These are phyloP conservation scores for Skeletonema tropicum DNA, from an alignment of 108 stramenopile species.

Conservation along the genomic window DNA sequence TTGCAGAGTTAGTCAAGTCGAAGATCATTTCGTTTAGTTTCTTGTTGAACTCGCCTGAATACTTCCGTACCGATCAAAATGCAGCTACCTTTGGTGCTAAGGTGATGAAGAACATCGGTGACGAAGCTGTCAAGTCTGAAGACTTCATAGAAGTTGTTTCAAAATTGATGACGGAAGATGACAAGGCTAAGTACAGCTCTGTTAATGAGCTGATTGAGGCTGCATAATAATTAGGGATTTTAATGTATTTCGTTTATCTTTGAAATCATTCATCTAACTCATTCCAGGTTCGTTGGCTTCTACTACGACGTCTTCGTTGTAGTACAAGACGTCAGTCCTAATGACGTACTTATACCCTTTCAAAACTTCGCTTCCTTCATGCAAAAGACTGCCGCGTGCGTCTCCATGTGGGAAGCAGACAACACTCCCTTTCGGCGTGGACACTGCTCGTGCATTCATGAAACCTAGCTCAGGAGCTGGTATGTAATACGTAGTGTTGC, in stretches of 20 bases:
- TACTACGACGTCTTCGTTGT: neutral
- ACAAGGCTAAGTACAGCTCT: constrained; percentile 46
- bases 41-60: constrained; percentile 68
- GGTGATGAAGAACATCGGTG: constrained; percentile 64
- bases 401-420: constrained; percentile 70
- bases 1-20: constrained; percentile 59
- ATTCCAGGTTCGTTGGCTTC: neutral
- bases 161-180: constrained; percentile 76
- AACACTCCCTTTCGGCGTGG: constrained; percentile 49
- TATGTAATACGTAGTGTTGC: constrained; percentile 56
- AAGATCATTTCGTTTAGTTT: constrained; percentile 53
- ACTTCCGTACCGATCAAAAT: constrained; percentile 67
- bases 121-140: constrained; percentile 43
- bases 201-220: constrained; percentile 41
- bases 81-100: constrained; percentile 67
- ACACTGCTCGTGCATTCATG: constrained; percentile 39
- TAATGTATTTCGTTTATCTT: neutral
- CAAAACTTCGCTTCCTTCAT: constrained; percentile 63
- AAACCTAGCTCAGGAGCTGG: constrained; percentile 29
- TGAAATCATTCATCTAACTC: too few relatives aligned
- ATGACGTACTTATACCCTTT: constrained; percentile 63
- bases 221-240: constrained; percentile 22
- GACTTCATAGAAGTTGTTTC: constrained; percentile 55
- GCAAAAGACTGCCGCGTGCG: constrained; percentile 48
- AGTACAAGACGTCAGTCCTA: constrained; percentile 75